Percentiles rank a stretch among this genome's conserved stretches.
These are phyloP conservation scores for Suillus clintonianus DNA, from an alignment of 768 basidiomycete genomes.

Conservation along the genomic window DNA sequence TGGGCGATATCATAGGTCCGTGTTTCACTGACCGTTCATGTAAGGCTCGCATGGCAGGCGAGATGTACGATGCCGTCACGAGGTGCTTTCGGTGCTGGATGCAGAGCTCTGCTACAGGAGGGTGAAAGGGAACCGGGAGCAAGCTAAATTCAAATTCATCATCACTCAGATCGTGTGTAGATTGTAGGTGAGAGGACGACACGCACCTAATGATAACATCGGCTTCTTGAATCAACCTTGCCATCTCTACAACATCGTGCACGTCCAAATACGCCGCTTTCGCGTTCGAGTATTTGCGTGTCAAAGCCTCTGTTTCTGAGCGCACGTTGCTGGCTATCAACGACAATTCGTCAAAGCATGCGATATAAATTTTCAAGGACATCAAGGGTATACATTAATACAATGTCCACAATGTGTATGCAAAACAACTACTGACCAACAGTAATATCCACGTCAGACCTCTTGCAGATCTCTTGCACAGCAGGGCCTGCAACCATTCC, in stretches of 20 bases:
- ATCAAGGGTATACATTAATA: constrained; percentile 14
- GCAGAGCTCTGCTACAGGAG: constrained; percentile 69
- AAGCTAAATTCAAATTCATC: constrained; percentile 48
- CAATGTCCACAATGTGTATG: constrained; percentile 7
- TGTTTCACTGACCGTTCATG: constrained; percentile 56
- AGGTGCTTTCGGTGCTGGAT: constrained; percentile 71
- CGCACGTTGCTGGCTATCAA: constrained; percentile 71
- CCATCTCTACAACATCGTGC: constrained; percentile 45
- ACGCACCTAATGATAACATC: constrained; percentile 86
- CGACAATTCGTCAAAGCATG: neutral
- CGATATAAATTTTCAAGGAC: constrained; percentile 11
- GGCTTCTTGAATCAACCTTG: constrained; percentile 54
- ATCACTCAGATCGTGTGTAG: neutral
- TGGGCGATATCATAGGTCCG: neutral
- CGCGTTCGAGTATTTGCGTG: constrained; percentile 49
- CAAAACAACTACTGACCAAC: constrained; percentile 60
- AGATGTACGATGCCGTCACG: constrained; percentile 91
- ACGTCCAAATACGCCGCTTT: constrained; percentile 63
- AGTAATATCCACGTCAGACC: constrained; percentile 64
- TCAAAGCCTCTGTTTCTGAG: constrained; percentile 54
- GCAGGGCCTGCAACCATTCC: constrained; percentile 97
- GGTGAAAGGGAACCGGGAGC: constrained; percentile 77
- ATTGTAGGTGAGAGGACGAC: neutral
- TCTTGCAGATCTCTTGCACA: constrained; percentile 67
- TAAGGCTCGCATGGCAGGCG: constrained; percentile 69